These are phyloP conservation scores for Suillus bovinus DNA, from an alignment of 768 basidiomycete genomes.

Conservation along the genomic window DNA sequence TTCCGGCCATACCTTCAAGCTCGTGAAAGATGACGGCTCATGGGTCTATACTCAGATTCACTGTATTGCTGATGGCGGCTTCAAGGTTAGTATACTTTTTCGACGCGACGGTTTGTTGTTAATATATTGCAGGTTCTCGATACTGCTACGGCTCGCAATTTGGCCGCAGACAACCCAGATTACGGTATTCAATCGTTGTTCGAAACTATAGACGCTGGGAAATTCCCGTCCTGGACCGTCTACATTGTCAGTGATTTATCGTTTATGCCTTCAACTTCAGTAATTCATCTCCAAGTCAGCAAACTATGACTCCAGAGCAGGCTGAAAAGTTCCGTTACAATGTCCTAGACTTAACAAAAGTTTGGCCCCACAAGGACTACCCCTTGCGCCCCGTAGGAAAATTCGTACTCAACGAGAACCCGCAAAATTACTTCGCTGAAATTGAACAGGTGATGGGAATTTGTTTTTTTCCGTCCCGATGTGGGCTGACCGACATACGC, in stretches of 20 bases:
- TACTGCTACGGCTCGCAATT: constrained; percentile 57
- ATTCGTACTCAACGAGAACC: constrained; percentile 76
- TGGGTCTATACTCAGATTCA: constrained; percentile 90
- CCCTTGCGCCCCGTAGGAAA: constrained; percentile 90
- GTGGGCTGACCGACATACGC: constrained; percentile 11
- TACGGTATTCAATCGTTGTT: constrained; percentile 79
- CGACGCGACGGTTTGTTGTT: constrained; percentile 1
- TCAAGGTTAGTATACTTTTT: constrained; percentile 52
- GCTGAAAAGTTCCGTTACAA: constrained; percentile 91
- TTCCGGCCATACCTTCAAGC: constrained; percentile 90
- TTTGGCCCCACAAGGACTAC: constrained; percentile 86
- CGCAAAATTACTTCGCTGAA: constrained; percentile 91
- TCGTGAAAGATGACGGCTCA: constrained; percentile 81
- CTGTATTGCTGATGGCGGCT: constrained; percentile 73
- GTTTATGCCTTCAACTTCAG: not conserved
- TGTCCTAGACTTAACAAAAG: constrained; percentile 86
- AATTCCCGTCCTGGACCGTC: constrained; percentile 87
- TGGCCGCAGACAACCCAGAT: constrained; percentile 80
- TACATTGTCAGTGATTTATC: constrained; percentile 59
- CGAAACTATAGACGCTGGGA: constrained; percentile 77
- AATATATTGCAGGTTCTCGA: constrained; percentile 59
- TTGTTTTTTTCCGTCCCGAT: constrained; percentile 24
- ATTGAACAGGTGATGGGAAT: constrained; percentile 77
- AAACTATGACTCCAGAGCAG: constrained; percentile 93
- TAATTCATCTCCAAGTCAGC: constrained; percentile 40